Base-by-base conservation (phyloP, 1,284 basidiomycete genomes). In the Schizophyllum commune region DNA sequence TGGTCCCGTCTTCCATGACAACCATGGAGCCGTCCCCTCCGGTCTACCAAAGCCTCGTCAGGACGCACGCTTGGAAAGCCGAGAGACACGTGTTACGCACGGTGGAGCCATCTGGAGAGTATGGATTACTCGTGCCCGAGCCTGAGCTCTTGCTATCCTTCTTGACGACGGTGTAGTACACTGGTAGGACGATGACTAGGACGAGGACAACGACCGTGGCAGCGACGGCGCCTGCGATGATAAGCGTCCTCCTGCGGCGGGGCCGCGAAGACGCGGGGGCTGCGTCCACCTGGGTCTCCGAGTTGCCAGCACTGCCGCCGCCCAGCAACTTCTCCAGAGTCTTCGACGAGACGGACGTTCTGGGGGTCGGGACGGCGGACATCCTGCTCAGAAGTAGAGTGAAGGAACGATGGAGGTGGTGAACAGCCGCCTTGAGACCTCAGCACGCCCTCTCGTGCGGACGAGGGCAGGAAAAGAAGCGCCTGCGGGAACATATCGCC, bases 11-110 rank as follows among this genome's bases (percentile, higher is more conserved):
- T 1, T 79, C 83, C 56, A 79, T 77, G 11, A 77, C 83, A 57
- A 92, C 76, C 5, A 74, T 78, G 17, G 84, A 85, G 9, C 89
- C 89, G 67, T 88, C 82, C 13, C 83, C 82, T 22, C 90, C 90
- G n/a, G 76, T 72, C 32, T 71, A 75, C 6, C 72, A 68, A 27
- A 55, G 20, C 19, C 15, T 21, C 11, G 19, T 27, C 19, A 19
- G 9, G 19, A 11, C 27, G 11, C 13, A 55, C 19, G 19, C 2
- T 20, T 4, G 11, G 13, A 13, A 20, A 21, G 53, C 19, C 20
- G 51, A 55, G 3, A 4, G 2, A 27, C 9, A 55, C 53, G 19
- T 55, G 27, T 19, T 15, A 55, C 66, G 34, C n/a, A 32, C 27
- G n/a, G 62, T 27, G 11, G 19, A 55, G 11, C 27, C 20, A 20